Evolutionary conservation across 257 asterid genomes (phyloP), one percentile per base, ranked within the genome.

Genomic region (Solanum commersonii): DNA sequence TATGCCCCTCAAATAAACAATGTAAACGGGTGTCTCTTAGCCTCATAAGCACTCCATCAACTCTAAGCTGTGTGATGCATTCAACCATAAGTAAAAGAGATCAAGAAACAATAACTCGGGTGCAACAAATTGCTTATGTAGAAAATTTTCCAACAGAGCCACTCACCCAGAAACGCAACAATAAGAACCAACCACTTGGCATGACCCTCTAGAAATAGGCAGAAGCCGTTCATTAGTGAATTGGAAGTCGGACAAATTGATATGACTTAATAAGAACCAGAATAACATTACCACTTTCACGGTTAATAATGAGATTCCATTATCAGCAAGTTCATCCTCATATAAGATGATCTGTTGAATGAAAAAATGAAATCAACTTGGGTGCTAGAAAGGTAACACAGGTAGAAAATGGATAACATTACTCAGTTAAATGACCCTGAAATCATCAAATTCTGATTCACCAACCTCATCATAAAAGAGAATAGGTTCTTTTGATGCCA

Each of bases 261-360:
- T 59, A 8, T 60, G 46, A 38, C 56, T 27, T 44, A 68, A 85
- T 15, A 20, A 86, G 73, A 87, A 68, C 71, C 90, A 91, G 91
- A 89, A 83, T 70, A 81, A 87, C 86, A 15, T 89, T 96, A 97
- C 99, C 98, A 97, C 95, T 97, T 97, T 95, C 71, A 94, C 98
- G 2, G 99, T 95, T 94, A 97, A 91, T 89, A 97, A 98, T 85
- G 99, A 96, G 91, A 95, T 92, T 85, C 99, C 99, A 87, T 90
- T 97, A 90, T 97, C 99, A 93, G 98, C 99, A 90, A 97, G 92
- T 92, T 97, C 99, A 90, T 97, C 99, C 94, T 96, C 99, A 88
- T 96, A 97, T 91, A 97, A 89, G 87, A 97, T 85, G 14, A 97
- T 95, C 99, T 97, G 96, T 88, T 74, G 78, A 87, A 52, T 49